A percentile compares a stretch with the other conserved stretches of the same genome.
These are phyloP conservation scores for Erysimum cheiri DNA, from an alignment of 441 rosid genomes.

Conservation along the genomic window DNA sequence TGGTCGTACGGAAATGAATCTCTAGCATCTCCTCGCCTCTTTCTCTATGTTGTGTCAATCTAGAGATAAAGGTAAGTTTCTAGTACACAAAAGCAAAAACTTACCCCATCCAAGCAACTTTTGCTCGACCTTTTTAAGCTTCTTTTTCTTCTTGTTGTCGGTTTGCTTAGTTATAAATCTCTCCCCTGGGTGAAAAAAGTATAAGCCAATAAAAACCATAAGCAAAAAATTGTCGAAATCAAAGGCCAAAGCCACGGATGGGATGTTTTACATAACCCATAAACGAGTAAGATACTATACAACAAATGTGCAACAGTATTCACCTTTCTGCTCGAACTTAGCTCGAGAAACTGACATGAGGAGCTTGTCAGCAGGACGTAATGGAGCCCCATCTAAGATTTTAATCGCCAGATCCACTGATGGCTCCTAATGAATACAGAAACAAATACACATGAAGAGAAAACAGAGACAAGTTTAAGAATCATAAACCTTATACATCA, in stretches of 20 bases:
- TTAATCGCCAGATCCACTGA: slow-evolving; percentile 91
- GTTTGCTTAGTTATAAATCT: slow-evolving; percentile 77
- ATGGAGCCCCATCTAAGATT: slow-evolving; percentile 93
- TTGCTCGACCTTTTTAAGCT: slow-evolving; percentile 87
- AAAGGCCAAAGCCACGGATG: slow-evolving; percentile 5
- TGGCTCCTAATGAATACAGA: slow-evolving; percentile 67
- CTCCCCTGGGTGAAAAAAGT: slow-evolving; percentile 63
- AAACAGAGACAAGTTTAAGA: slow-evolving; percentile 14
- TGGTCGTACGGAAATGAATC: not conserved
- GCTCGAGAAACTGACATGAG: slow-evolving; percentile 85
- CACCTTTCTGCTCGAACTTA: slow-evolving; percentile 95
- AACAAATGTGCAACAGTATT: slow-evolving; percentile 23
- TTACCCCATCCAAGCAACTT: slow-evolving; percentile 98
- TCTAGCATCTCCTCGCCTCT: slow-evolving; percentile 23
- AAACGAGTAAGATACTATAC: slow-evolving; percentile 5
- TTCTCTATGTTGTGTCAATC: not conserved
- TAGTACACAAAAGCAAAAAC: slow-evolving; percentile 35
- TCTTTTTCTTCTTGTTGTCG: slow-evolving; percentile 89
- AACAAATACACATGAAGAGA: slow-evolving; percentile 26
- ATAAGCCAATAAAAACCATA: slow-evolving; percentile 27
- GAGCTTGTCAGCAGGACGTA: slow-evolving; percentile 76
- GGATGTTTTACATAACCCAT: slow-evolving; percentile 12
- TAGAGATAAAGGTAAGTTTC: slow-evolving; percentile 13
- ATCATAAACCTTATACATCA: slow-evolving; percentile 25
- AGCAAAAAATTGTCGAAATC: slow-evolving; percentile 8